Evolutionary conservation across 2,329 filamentous ascomycete genomes (phyloP).

Genomic region (Chaetomiaceae sp.): DNA sequence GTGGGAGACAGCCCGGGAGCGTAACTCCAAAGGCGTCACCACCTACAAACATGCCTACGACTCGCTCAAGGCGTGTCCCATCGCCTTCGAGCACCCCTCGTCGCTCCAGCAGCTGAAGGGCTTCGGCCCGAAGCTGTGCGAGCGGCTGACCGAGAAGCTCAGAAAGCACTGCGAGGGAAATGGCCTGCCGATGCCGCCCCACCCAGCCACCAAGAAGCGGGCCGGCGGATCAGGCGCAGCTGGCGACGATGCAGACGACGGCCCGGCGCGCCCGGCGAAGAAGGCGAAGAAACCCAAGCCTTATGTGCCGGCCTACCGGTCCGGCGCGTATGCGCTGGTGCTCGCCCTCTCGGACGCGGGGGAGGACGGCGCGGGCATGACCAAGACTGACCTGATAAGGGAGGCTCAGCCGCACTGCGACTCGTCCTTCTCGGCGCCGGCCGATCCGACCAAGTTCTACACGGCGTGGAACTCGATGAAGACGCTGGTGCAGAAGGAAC

Average conservation of each 20-base stretch:
- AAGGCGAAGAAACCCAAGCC: slow-evolving; percentile 54
- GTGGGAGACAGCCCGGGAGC: slow-evolving; percentile 62
- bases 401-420: slow-evolving; percentile 67
- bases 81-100: slow-evolving; percentile 64
- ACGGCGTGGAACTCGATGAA: slow-evolving; percentile 83
- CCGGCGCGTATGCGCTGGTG: slow-evolving; percentile 67
- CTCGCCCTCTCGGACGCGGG: slow-evolving; percentile 57
- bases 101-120: slow-evolving; percentile 68
- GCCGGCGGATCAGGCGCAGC: slow-evolving; percentile 22
- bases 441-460: slow-evolving; percentile 62
- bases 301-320: slow-evolving; percentile 68
- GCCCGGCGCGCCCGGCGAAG: slow-evolving; percentile 42
- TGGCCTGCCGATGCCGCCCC: slow-evolving; percentile 60
- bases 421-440: slow-evolving; percentile 62
- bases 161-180: slow-evolving; percentile 58
- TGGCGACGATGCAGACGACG: slow-evolving; percentile 31
- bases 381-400: slow-evolving; percentile 63
- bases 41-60: slow-evolving; percentile 72
- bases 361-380: slow-evolving; percentile 54
- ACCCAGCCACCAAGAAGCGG: slow-evolving; percentile 41
- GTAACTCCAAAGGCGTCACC: slow-evolving; percentile 63
- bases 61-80: slow-evolving; percentile 68
- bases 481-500: slow-evolving; percentile 63
- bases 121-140: slow-evolving; percentile 65
- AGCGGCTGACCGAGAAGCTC: slow-evolving; percentile 58